phyloP scores from a whole-genome alignment of 768 basidiomycete genomes.

The Mycena maculata region DNA sequence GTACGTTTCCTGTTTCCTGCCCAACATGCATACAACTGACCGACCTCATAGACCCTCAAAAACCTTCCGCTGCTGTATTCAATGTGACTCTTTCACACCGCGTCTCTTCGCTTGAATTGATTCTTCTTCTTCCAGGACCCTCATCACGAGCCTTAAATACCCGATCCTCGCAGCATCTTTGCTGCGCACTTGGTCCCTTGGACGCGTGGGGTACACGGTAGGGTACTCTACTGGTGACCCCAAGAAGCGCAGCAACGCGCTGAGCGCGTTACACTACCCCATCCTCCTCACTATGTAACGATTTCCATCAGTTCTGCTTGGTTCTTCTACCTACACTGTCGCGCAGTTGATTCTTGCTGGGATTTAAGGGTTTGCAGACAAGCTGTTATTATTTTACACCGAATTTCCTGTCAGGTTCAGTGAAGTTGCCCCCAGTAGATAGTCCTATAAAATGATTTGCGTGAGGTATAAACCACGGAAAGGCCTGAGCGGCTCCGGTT shows the following conservation, averaged over 20 bases:
- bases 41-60: slow-evolving; percentile 57
- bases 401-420: too few relatives aligned
- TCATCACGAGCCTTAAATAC: slow-evolving; percentile 54
- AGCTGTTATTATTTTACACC: too few relatives aligned
- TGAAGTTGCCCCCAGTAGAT: too few relatives aligned
- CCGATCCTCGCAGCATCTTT: slow-evolving; percentile 53
- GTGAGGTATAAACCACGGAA: too few relatives aligned
- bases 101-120: neutral
- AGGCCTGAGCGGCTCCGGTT: too few relatives aligned
- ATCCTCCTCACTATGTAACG: slow-evolving; percentile 6
- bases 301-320: slow-evolving; percentile 10
- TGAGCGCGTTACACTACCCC: slow-evolving; percentile 31
- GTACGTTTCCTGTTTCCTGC: neutral
- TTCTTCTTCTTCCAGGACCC: slow-evolving; percentile 45
- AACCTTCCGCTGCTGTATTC: slow-evolving; percentile 56
- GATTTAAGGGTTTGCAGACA: neutral
- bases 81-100: slow-evolving; percentile 47
- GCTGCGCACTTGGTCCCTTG: slow-evolving; percentile 54
- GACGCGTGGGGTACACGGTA: slow-evolving; percentile 57
- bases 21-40: neutral
- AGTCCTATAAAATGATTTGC: too few relatives aligned
- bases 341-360: slow-evolving; percentile 18
- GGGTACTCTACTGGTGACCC: slow-evolving; percentile 61
- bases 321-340: slow-evolving; percentile 21
- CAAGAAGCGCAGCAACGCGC: slow-evolving; percentile 46